These are phyloP conservation scores for Aspergillus sp. DNA, from an alignment of 2,329 filamentous ascomycete genomes.

Conservation along the genomic window DNA sequence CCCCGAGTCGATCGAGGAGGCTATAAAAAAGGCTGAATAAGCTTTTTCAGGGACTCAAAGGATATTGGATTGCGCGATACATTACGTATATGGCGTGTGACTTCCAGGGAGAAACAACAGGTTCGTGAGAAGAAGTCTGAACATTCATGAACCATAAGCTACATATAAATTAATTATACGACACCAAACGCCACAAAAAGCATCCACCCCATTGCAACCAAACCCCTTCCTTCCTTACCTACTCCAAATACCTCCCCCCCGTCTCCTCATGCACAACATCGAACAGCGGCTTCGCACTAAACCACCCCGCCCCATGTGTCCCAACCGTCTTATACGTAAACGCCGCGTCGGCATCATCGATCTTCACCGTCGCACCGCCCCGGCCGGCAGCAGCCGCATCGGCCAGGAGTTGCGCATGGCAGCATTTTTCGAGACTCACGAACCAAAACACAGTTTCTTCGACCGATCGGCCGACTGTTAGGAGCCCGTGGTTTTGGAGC, in stretches of 20 bases:
- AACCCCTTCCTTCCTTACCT: background rate
- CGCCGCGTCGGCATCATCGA: constrained; percentile 65
- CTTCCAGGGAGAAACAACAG: no score
- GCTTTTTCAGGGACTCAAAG: no score
- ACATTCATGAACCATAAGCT: no score
- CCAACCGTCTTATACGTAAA: constrained; percentile 69
- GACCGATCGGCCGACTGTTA: constrained; percentile 51
- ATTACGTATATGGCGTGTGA: no score
- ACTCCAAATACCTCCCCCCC: constrained; percentile 52
- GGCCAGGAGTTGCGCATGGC: constrained; percentile 53
- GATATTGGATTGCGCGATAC: no score
- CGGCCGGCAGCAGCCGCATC: constrained; percentile 56
- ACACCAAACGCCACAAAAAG: background rate
- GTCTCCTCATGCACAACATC: constrained; percentile 66
- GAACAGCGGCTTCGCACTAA: constrained; percentile 70
- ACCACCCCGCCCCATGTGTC: constrained; percentile 62
- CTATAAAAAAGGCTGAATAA: no score
- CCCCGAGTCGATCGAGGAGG: no score
- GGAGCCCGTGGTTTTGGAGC: constrained; percentile 54
- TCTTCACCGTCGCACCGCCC: constrained; percentile 64
- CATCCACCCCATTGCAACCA: background rate
- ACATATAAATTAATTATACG: no score
- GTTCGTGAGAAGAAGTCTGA: no score
- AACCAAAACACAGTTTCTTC: constrained; percentile 58
- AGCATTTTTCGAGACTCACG: constrained; percentile 54